Conservation (phyloP, 2,329 filamentous ascomycete species). For the Microdochium trichocladiopsis region DNA sequence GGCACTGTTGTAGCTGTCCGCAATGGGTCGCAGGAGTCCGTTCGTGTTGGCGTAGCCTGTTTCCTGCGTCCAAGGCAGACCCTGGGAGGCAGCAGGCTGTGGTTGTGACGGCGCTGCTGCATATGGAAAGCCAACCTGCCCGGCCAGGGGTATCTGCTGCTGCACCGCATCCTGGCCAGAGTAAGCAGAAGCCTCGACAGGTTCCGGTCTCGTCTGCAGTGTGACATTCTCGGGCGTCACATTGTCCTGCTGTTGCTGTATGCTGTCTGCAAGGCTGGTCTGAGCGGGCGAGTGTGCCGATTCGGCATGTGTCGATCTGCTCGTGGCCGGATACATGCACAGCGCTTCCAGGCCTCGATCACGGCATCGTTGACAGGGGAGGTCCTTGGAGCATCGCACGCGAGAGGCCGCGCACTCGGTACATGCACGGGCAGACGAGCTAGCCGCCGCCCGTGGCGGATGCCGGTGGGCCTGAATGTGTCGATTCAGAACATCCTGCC, state of each 20-base stretch:
- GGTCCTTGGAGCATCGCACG: conserved; percentile 4
- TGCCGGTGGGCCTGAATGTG: conserved; percentile 4
- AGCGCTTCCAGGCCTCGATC: background rate
- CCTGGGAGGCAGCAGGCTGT: background rate
- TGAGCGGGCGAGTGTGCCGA: no score
- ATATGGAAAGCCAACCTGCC: background rate
- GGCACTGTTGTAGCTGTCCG: no score
- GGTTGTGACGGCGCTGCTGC: background rate
- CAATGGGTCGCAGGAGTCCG: no score
- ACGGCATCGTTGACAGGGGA: conserved; percentile 6
- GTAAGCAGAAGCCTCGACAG: no score
- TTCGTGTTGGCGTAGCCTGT: background rate
- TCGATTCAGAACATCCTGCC: conserved; percentile 5
- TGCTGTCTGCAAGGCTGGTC: no score
- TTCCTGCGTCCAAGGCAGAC: no score
- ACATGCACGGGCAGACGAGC: conserved; percentile 3
- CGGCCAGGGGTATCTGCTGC: background rate
- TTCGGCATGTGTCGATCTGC: conserved; percentile 1
- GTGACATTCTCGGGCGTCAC: background rate
- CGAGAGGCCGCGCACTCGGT: conserved; percentile 6
- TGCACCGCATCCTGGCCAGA: background rate
- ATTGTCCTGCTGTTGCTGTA: no score
- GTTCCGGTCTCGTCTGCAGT: no score
- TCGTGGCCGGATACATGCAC: conserved; percentile 5
- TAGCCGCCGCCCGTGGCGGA: background rate